These are phyloP conservation scores for Bjerkandera adusta DNA, from an alignment of 1,284 basidiomycete genomes.

Conservation along the genomic window DNA sequence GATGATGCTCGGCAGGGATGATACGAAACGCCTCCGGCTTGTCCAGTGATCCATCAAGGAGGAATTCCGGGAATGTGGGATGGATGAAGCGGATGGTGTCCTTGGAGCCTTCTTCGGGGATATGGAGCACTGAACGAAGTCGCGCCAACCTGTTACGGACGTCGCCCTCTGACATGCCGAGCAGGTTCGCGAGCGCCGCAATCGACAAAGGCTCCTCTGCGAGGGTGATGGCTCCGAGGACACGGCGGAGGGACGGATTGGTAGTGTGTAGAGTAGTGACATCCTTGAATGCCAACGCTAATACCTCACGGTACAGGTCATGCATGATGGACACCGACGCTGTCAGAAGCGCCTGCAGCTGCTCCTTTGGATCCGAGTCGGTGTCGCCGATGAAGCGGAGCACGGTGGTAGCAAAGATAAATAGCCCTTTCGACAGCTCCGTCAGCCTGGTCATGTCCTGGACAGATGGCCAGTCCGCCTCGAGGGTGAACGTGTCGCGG, in stretches of 20 bases:
- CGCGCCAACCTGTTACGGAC: background rate
- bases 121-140: slow-evolving; percentile 13
- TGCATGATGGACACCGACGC: no score
- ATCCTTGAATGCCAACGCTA: background rate
- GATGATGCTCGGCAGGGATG: no score
- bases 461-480: background rate
- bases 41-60: no score
- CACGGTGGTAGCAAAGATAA: slow-evolving; percentile 2
- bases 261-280: no score
- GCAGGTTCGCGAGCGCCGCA: background rate
- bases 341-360: background rate
- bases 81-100: slow-evolving; percentile 18
- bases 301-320: background rate
- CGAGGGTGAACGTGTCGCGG: background rate
- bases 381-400: slow-evolving; percentile 9
- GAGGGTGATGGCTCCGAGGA: background rate
- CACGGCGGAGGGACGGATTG: background rate
- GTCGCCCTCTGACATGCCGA: background rate
- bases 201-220: background rate
- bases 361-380: background rate
- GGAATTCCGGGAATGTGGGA: slow-evolving; percentile 22
- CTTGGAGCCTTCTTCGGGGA: no score
- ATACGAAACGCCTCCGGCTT: no score
- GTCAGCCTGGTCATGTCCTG: slow-evolving; percentile 1
- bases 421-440: background rate